Evolutionary conservation across 306 rosid species (phyloP), one percentile per base, ranked within the genome.

Genomic region (Quercus robur): DNA sequence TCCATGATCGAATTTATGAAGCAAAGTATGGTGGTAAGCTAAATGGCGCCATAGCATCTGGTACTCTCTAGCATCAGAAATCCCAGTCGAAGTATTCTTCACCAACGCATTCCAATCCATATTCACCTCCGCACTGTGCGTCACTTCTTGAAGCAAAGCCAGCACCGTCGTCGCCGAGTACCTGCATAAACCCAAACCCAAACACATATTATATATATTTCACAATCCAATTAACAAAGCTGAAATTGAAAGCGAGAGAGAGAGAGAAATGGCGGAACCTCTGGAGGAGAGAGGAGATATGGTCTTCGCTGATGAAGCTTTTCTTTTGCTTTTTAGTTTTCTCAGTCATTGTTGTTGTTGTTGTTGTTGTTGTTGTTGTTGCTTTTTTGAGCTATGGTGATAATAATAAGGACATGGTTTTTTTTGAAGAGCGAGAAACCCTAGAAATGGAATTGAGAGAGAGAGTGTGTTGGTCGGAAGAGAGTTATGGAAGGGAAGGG

Each of bases 11-110:
- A 90, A 63, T 25, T 72, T 80, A 3, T 90, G 89, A 10, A 74
- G 62, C 74, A 91, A 80, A 31, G 83, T 11, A 19, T 90, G 76
- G 5, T 85, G 88, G 77, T 96, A 96, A 1, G 99, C 98, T 75
- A 96, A 74, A 89, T 93, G 93, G 46, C 90, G 98, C 99, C 99
- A 96, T 2, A 96, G 75, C 98, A 96, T 88, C 84, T 91, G 99
- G 80, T 86, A 91, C 75, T 96, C 99, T 69, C 92, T 83, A 26
- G 97, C 92, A 88, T 75, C 89, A 11, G 93, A 86, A 75, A 96
- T 96, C 49, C 97, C 98, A 71, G 98, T 90, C 0, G 94, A 77
- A 18, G 92, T 91, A 54, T 82, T 89, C 80, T 82, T 88, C 21
- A 90, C 93, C 85, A 96, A 71, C 56, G 76, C 89, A 73, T 88